phyloP scores from a whole-genome alignment of 1,284 basidiomycete genomes.

The Irpex rosettiformis region DNA sequence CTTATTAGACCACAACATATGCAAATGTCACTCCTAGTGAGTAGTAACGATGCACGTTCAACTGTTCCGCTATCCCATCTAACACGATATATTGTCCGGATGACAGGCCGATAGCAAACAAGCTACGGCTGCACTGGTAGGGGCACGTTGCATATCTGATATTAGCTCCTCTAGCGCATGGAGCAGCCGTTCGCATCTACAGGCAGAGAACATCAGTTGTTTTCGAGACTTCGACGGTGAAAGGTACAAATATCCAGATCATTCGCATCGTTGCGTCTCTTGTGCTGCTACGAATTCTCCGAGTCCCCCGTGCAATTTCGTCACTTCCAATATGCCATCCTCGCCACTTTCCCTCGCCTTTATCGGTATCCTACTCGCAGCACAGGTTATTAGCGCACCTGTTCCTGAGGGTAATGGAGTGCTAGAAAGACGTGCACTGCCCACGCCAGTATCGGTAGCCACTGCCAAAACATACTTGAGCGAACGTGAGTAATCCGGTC shows the following conservation, averaged over 20 bases:
- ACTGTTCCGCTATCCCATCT: background rate
- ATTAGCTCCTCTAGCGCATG: background rate
- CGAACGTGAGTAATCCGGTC: constrained; percentile 25
- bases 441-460: constrained; percentile 33
- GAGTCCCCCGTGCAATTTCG: background rate
- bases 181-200: background rate
- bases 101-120: background rate
- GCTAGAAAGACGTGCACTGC: constrained; percentile 25
- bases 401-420: background rate
- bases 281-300: background rate
- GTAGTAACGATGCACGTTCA: background rate
- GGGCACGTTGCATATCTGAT: background rate
- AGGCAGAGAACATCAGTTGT: background rate
- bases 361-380: background rate
- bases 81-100: background rate
- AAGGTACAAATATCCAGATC: background rate
- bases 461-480: constrained; percentile 37
- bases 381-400: background rate
- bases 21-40: background rate
- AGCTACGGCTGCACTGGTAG: background rate
- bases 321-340: background rate
- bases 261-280: background rate
- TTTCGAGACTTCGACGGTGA: background rate
- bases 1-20: background rate
- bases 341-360: background rate